Percentiles rank a stretch among this genome's conserved stretches.
Conservation (phyloP, 805 yeast species). For the Blastobotrys mokoenaii region DNA sequence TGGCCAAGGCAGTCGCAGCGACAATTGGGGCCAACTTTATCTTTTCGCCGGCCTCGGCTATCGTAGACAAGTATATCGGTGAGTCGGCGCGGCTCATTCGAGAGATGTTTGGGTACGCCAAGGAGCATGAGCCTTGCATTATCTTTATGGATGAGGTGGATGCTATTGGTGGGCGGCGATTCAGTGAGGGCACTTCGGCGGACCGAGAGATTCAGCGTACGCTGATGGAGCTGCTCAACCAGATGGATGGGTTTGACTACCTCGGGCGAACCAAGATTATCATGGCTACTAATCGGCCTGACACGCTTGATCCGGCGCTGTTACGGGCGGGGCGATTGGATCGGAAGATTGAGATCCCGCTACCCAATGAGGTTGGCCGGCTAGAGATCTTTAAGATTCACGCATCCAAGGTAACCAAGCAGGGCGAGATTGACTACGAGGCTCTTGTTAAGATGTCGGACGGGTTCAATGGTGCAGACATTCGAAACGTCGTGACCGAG, state of each 20-base stretch:
- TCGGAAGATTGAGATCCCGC: constrained; percentile 88
- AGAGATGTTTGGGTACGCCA: constrained; percentile 97
- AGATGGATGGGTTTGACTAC: constrained; percentile 98
- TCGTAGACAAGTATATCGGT: constrained; percentile 96
- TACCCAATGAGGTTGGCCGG: constrained; percentile 95
- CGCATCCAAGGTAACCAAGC: constrained; percentile 72
- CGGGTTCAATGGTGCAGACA: constrained; percentile 98
- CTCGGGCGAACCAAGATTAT: constrained; percentile 94
- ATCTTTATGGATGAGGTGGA: constrained; percentile 98
- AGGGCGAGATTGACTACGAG: constrained; percentile 95
- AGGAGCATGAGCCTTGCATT: constrained; percentile 96
- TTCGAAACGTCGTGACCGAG: constrained; percentile 94
- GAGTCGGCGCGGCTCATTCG: constrained; percentile 94
- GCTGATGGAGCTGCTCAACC: constrained; percentile 87
- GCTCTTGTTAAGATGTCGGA: constrained; percentile 98
- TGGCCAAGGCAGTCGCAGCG: constrained; percentile 98
- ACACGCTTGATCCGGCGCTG: constrained; percentile 93
- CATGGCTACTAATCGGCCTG: constrained; percentile 99
- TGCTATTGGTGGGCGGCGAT: constrained; percentile 97
- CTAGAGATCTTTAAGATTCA: constrained; percentile 91
- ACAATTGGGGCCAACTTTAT: constrained; percentile 97
- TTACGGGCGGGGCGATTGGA: constrained; percentile 97
- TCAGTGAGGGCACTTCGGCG: constrained; percentile 96
- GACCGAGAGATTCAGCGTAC: constrained; percentile 99
- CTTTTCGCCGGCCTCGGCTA: constrained; percentile 96